Evolutionary conservation across 768 basidiomycete species (phyloP).

Genomic region (Clavulina sp.): DNA sequence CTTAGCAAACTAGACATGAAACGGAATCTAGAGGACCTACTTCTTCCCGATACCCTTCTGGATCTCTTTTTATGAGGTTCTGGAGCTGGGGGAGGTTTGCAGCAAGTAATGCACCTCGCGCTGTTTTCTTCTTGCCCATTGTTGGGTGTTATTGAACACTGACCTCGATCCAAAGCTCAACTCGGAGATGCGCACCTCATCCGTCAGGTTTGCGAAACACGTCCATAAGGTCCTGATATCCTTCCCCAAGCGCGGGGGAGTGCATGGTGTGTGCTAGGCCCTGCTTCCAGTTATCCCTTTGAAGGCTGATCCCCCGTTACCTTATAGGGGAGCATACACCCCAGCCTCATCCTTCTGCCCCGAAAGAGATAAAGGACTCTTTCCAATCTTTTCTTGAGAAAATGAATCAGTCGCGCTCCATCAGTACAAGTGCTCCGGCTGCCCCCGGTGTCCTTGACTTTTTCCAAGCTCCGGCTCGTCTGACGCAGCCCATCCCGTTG

Average conservation of each 20-base stretch:
- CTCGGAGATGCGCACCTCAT: neutral
- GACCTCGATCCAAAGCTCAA: no score
- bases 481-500: slow-evolving; percentile 31
- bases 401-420: slow-evolving; percentile 14
- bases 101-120: slow-evolving; percentile 56
- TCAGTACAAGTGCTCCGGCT: slow-evolving; percentile 12
- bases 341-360: slow-evolving; percentile 49
- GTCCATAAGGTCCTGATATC: slow-evolving; percentile 42
- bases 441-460: slow-evolving; percentile 18
- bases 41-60: slow-evolving; percentile 70
- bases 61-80: slow-evolving; percentile 92
- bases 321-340: slow-evolving; percentile 22
- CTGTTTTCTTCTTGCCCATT: neutral
- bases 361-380: slow-evolving; percentile 36
- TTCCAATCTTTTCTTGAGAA: slow-evolving; percentile 31
- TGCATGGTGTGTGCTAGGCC: slow-evolving; percentile 23
- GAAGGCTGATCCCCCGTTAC: neutral
- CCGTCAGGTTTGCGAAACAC: slow-evolving; percentile 15
- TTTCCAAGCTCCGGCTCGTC: slow-evolving; percentile 56
- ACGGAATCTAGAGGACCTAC: neutral
- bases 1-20: neutral
- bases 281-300: neutral
- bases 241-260: slow-evolving; percentile 39
- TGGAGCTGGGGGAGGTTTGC: slow-evolving; percentile 89
- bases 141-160: neutral